Percentiles rank a stretch among this genome's conserved stretches.
Evolutionary conservation across 106 monocot genomes (phyloP).

Genomic region (Iris macrosiphon): DNA sequence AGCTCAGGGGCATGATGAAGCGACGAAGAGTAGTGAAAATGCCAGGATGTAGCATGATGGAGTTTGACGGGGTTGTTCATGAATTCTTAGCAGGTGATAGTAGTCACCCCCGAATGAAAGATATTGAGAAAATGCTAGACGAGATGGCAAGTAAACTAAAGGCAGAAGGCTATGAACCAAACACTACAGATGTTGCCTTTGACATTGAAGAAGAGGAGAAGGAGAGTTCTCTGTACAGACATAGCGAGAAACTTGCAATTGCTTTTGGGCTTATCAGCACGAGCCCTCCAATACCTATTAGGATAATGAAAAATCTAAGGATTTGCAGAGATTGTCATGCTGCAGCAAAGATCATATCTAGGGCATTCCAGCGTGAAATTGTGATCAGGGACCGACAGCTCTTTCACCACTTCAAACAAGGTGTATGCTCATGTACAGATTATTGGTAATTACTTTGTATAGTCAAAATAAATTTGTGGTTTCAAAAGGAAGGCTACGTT

Average conservation of each 20-base stretch:
- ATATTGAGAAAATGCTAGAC: conserved; percentile 22
- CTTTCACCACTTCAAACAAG: conserved; percentile 28
- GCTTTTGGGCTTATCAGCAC: conserved; percentile 30
- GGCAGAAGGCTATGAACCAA: conserved; percentile 27
- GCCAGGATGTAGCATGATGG: conserved; percentile 44
- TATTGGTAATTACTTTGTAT: conserved; percentile 13
- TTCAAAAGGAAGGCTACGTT: background rate
- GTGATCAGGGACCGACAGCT: conserved; percentile 27
- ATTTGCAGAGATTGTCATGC: conserved; percentile 33
- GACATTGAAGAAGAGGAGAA: conserved; percentile 38
- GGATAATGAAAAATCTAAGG: conserved; percentile 36
- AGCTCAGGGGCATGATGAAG: conserved; percentile 42
- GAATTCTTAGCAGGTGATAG: conserved; percentile 31
- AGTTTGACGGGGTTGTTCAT: conserved; percentile 17
- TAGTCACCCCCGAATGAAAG: conserved; percentile 18
- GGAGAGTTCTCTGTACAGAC: conserved; percentile 25
- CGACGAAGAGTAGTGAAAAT: conserved; percentile 26
- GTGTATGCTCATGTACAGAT: conserved; percentile 29
- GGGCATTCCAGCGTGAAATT: conserved; percentile 21
- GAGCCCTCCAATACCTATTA: conserved; percentile 12
- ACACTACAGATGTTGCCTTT: conserved; percentile 28
- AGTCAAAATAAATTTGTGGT: background rate
- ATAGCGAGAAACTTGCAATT: conserved; percentile 38
- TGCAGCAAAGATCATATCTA: conserved; percentile 31
- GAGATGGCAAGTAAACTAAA: conserved; percentile 30